These are phyloP conservation scores for Penicillium sclerotiorum DNA, from an alignment of 2,329 filamentous ascomycete species.

Conservation along the genomic window DNA sequence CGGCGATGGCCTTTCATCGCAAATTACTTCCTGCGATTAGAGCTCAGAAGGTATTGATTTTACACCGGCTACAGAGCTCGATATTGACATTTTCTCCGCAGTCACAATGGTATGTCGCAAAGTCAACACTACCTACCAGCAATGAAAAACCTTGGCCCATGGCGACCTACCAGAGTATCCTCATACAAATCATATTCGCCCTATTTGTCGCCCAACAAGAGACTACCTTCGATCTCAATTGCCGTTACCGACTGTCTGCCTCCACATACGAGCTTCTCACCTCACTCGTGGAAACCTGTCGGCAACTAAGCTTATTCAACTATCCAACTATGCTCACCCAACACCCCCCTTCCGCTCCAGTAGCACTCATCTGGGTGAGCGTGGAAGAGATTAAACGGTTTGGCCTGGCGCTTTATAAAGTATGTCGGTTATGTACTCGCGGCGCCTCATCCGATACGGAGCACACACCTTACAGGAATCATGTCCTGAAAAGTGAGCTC, in stretches of 20 bases:
- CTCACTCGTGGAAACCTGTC: conserved; percentile 27
- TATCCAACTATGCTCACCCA: conserved; percentile 29
- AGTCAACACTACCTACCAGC: neutral
- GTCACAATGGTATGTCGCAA: conserved; percentile 16
- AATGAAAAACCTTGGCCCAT: conserved; percentile 25
- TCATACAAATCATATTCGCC: conserved; percentile 30
- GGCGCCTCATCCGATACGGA: neutral
- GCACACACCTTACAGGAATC: neutral
- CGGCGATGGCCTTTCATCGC: conserved; percentile 25
- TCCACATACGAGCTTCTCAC: conserved; percentile 21
- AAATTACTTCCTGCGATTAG: conserved; percentile 22
- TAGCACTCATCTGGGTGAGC: conserved; percentile 21
- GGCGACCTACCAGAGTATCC: conserved; percentile 31
- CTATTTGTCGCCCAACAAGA: conserved; percentile 16
- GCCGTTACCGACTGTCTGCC: conserved; percentile 10
- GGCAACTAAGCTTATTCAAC: conserved; percentile 23
- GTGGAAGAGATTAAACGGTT: conserved; percentile 35
- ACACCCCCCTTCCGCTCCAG: conserved; percentile 13
- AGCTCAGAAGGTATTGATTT: conserved; percentile 28
- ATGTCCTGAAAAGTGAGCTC: conserved; percentile 8
- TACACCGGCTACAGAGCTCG: no score
- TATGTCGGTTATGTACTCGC: conserved; percentile 14
- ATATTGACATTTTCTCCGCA: conserved; percentile 2
- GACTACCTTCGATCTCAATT: conserved; percentile 8
- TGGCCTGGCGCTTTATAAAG: conserved; percentile 29